Conservation (phyloP, 1,139 yeast genomes). For the Pichia sp. region DNA sequence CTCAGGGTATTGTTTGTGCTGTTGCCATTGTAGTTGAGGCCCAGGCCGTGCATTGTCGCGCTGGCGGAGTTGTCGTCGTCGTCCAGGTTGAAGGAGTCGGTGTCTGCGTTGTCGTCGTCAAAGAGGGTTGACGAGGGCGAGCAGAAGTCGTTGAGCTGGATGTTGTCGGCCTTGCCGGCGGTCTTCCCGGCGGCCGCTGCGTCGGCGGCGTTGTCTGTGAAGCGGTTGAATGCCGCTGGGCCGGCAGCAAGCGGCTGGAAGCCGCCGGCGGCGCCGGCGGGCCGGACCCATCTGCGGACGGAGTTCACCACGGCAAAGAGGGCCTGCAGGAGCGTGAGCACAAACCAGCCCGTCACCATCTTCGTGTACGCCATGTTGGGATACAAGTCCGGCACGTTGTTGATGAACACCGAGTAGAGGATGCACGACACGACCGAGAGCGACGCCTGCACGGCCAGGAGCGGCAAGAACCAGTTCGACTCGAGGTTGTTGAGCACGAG, state of each 20-base stretch:
- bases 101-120: constrained; percentile 25
- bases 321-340: constrained; percentile 52
- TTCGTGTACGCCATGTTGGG: constrained; percentile 71
- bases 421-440: constrained; percentile 49
- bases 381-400: constrained; percentile 62
- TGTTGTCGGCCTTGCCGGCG: background rate
- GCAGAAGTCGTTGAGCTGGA: constrained; percentile 6
- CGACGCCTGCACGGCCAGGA: constrained; percentile 48
- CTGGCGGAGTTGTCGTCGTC: constrained; percentile 14
- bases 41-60: background rate
- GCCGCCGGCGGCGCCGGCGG: background rate
- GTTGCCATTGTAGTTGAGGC: background rate
- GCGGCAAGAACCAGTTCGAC: constrained; percentile 55
- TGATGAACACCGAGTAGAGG: constrained; percentile 56
- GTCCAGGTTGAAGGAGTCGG: constrained; percentile 25
- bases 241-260: background rate
- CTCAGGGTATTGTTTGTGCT: background rate
- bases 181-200: background rate
- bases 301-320: constrained; percentile 45
- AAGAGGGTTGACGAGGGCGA: constrained; percentile 42
- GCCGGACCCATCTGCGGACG: constrained; percentile 38
- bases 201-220: background rate
- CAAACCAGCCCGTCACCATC: constrained; percentile 58
- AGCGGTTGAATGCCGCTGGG: background rate
- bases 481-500: constrained; percentile 60